Evolutionary conservation across 805 yeast genomes (phyloP).

Genomic region (Saturnispora mendoncae): DNA sequence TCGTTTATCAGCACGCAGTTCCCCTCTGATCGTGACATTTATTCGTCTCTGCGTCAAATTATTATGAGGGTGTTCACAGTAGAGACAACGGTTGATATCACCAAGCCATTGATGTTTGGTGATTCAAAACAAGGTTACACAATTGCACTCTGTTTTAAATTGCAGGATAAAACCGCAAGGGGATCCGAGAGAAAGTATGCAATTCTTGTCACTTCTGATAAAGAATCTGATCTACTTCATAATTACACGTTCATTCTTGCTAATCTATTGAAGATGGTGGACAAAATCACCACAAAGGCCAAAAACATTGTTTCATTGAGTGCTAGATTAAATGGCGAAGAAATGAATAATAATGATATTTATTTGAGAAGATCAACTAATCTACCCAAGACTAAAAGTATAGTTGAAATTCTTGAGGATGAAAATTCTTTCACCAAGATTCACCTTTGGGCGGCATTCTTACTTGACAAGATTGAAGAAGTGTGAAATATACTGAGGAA

Average conservation of each 20-base stretch:
- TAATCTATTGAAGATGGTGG: constrained; percentile 34
- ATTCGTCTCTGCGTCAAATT: constrained; percentile 47
- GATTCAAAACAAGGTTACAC: constrained; percentile 56
- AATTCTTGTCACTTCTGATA: constrained; percentile 47
- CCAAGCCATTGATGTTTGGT: constrained; percentile 55
- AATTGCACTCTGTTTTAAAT: constrained; percentile 49
- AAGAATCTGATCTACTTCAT: constrained; percentile 41
- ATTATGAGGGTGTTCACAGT: constrained; percentile 59
- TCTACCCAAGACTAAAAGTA: constrained; percentile 44
- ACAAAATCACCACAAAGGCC: constrained; percentile 29
- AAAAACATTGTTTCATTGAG: constrained; percentile 17
- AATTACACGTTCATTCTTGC: constrained; percentile 45
- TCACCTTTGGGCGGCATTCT: constrained; percentile 55
- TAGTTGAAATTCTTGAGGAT: constrained; percentile 48
- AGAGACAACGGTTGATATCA: constrained; percentile 51
- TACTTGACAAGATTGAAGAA: constrained; percentile 29
- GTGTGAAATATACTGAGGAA: constrained; percentile 1
- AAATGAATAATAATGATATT: constrained; percentile 36
- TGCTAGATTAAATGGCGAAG: constrained; percentile 3
- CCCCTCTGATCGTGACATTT: constrained; percentile 44
- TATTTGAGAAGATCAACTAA: constrained; percentile 46
- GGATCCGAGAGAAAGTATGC: constrained; percentile 68
- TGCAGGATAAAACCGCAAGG: constrained; percentile 56
- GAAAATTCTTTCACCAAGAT: constrained; percentile 44
- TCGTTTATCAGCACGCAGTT: constrained; percentile 50